Evolutionary conservation across 2,329 filamentous ascomycete species (phyloP).

Genomic region (Colletotrichum sp.): DNA sequence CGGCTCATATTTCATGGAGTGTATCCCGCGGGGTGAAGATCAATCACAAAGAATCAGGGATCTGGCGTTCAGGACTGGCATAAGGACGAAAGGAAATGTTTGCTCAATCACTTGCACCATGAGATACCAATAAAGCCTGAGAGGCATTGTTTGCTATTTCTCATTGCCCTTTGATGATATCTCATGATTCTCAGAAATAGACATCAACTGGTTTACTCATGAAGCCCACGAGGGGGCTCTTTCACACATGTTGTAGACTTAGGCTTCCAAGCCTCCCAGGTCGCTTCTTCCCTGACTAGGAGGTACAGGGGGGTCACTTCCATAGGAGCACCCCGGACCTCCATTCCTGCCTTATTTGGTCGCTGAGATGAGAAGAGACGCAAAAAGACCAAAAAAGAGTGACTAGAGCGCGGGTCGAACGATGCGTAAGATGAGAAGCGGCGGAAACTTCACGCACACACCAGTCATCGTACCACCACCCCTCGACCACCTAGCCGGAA

Average conservation of each 20-base stretch:
- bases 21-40: fast-evolving
- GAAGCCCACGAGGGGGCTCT: neutral
- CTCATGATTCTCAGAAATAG: neutral
- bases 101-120: neutral
- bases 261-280: neutral
- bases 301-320: fast-evolving
- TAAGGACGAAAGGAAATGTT: neutral
- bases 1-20: fast-evolving
- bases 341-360: fast-evolving
- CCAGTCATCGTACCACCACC: neutral
- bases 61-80: neutral
- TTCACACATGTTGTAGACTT: neutral
- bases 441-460: neutral
- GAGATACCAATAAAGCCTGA: neutral
- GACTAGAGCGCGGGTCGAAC: neutral
- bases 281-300: neutral
- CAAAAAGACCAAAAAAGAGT: neutral
- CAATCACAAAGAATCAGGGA: neutral
- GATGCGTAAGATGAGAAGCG: fast-evolving
- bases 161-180: neutral
- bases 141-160: neutral
- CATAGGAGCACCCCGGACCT: neutral
- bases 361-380: neutral
- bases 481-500: neutral
- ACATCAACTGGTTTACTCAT: neutral